Conservation (phyloP, 768 basidiomycete genomes). For the Cubamyces sp. region DNA sequence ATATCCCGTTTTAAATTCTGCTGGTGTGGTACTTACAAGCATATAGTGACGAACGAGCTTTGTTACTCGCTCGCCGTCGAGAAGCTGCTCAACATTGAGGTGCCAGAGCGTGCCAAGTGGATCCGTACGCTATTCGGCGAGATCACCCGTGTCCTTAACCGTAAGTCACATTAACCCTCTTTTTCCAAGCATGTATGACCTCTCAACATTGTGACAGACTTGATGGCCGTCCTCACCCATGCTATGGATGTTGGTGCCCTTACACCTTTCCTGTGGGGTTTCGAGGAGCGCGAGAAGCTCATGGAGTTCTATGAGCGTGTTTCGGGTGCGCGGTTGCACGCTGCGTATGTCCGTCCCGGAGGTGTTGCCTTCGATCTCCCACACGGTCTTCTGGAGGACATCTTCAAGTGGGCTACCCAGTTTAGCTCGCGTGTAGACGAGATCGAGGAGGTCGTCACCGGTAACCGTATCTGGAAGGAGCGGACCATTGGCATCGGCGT, state of each 20-base stretch:
- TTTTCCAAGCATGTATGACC: slow-evolving; percentile 7
- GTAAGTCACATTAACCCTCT: slow-evolving; percentile 46
- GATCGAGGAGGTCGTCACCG: slow-evolving; percentile 97
- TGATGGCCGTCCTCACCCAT: slow-evolving; percentile 97
- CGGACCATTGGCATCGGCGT: slow-evolving; percentile 88
- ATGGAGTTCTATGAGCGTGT: slow-evolving; percentile 99
- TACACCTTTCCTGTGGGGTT: slow-evolving; percentile 99
- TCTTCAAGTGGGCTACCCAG: slow-evolving; percentile 97
- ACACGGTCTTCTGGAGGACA: slow-evolving; percentile 97
- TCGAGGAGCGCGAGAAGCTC: slow-evolving; percentile 99
- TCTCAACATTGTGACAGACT: slow-evolving; percentile 50
- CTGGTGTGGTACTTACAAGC: not conserved
- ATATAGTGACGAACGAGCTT: slow-evolving; percentile 95
- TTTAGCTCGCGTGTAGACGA: slow-evolving; percentile 91
- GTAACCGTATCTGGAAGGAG: slow-evolving; percentile 98
- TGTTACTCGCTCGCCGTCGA: slow-evolving; percentile 98
- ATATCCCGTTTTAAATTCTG: not conserved
- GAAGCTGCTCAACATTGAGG: slow-evolving; percentile 95
- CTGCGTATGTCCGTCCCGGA: slow-evolving; percentile 97
- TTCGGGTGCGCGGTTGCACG: slow-evolving; percentile 94
- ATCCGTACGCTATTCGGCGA: slow-evolving; percentile 97
- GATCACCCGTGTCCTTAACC: slow-evolving; percentile 94
- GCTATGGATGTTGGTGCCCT: slow-evolving; percentile 98
- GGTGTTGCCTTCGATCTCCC: slow-evolving; percentile 98
- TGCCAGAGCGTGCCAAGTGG: slow-evolving; percentile 97